phyloP scores from a whole-genome alignment of 2,329 filamentous ascomycete species.

The Torrubiellomyces zombiae region DNA sequence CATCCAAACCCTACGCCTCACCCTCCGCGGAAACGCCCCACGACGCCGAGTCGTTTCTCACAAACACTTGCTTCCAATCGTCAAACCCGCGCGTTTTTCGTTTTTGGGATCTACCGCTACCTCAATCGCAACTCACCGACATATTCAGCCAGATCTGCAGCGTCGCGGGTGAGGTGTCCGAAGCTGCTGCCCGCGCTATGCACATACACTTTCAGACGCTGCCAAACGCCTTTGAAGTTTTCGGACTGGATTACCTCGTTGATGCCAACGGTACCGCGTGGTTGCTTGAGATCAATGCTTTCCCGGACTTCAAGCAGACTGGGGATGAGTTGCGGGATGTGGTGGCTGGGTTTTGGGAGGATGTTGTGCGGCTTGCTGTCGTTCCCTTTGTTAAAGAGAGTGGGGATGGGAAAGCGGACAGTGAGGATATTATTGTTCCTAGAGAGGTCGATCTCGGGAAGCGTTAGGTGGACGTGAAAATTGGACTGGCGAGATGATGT shows the following conservation, averaged over 20 bases:
- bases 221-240: slow-evolving; percentile 80
- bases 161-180: slow-evolving; percentile 63
- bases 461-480: slow-evolving; percentile 10
- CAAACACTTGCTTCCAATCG: slow-evolving; percentile 85
- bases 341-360: slow-evolving; percentile 62
- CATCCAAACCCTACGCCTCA: slow-evolving; percentile 51
- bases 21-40: slow-evolving; percentile 37
- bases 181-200: slow-evolving; percentile 72
- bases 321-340: slow-evolving; percentile 61
- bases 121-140: slow-evolving; percentile 35
- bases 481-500: too few species aligned
- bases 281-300: slow-evolving; percentile 87
- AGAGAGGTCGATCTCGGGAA: slow-evolving; percentile 36
- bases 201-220: slow-evolving; percentile 82
- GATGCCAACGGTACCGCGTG: slow-evolving; percentile 47
- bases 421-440: slow-evolving; percentile 32
- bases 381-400: slow-evolving; percentile 43
- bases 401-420: slow-evolving; percentile 10
- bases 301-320: slow-evolving; percentile 90
- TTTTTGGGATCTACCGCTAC: slow-evolving; percentile 51
- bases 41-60: slow-evolving; percentile 61
- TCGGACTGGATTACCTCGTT: slow-evolving; percentile 80
- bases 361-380: slow-evolving; percentile 51
- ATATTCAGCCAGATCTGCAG: slow-evolving; percentile 60
- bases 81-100: slow-evolving; percentile 42